Percentiles rank a stretch among this genome's conserved stretches.
Conservation (phyloP, 2,329 filamentous ascomycete species). For the Pseudocercospora cruenta region DNA sequence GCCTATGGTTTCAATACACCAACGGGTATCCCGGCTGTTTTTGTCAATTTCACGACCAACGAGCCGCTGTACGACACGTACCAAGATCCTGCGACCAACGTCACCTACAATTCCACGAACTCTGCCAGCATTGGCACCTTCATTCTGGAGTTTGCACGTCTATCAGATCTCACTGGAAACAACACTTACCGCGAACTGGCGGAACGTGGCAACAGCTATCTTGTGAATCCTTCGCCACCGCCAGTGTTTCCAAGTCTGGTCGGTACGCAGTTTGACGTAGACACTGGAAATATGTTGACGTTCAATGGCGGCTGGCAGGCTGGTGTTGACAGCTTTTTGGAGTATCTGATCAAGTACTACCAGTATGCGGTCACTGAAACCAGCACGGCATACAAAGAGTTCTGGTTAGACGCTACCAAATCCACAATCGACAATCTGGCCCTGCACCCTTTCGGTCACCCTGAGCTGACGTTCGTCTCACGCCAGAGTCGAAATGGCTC, state of each 20-base stretch:
- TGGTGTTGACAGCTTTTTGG: constrained; percentile 39
- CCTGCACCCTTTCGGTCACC: constrained; percentile 33
- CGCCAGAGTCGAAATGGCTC: constrained; percentile 17
- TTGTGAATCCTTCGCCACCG: constrained; percentile 15
- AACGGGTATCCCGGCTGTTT: constrained; percentile 27
- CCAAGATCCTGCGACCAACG: constrained; percentile 24
- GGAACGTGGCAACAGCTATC: constrained; percentile 18
- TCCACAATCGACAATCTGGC: constrained; percentile 38
- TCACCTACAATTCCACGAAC: constrained; percentile 30
- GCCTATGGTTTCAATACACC: constrained; percentile 30
- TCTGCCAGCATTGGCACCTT: constrained; percentile 27
- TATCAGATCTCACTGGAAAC: constrained; percentile 34
- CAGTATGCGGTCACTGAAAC: constrained; percentile 35
- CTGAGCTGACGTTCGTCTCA: constrained; percentile 35
- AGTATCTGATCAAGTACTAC: constrained; percentile 42
- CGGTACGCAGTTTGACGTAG: constrained; percentile 32
- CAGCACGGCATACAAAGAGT: constrained; percentile 29
- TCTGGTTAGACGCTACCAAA: constrained; percentile 37
- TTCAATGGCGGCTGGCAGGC: constrained; percentile 39
- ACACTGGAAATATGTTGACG: constrained; percentile 34
- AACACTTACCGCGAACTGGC: constrained; percentile 20
- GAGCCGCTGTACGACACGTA: constrained; percentile 32
- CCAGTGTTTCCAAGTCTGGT: constrained; percentile 35
- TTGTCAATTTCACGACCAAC: constrained; percentile 22
- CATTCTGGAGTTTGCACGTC: constrained; percentile 31